These are phyloP conservation scores for Russula emetica DNA, from an alignment of 768 basidiomycete genomes.

Conservation along the genomic window DNA sequence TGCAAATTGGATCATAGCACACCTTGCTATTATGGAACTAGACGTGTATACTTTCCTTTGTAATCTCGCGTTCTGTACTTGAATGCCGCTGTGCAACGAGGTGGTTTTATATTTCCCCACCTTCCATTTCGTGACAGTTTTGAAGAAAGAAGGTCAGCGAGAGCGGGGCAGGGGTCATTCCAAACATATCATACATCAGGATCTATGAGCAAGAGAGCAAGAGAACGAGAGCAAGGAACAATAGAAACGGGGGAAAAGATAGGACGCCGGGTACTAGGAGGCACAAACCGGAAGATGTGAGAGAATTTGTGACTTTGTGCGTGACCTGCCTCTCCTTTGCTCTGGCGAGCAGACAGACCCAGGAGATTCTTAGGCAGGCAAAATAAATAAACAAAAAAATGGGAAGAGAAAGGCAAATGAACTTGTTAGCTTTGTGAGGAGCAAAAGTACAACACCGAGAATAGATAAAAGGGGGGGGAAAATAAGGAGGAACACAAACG, in stretches of 20 bases:
- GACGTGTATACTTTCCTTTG: no score
- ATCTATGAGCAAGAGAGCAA: conserved; percentile 21
- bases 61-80: background rate
- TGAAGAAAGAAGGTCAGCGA: background rate
- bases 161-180: background rate
- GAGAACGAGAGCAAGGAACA: conserved; percentile 10
- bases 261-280: background rate
- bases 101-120: background rate
- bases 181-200: conserved; percentile 21
- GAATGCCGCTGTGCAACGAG: background rate
- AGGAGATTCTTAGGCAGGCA: background rate
- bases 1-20: background rate
- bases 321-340: conserved; percentile 9
- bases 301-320: no score
- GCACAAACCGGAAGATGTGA: no score
- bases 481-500: background rate
- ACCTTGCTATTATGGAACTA: no score
- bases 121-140: conserved; percentile 1
- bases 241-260: background rate
- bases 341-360: background rate
- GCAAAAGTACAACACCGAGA: conserved; percentile 18
- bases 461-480: background rate
- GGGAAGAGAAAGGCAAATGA: background rate
- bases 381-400: conserved; percentile 7
- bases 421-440: conserved; percentile 9